These are phyloP conservation scores for Testicularia cyperi DNA, from an alignment of 1,284 basidiomycete genomes.

Conservation along the genomic window DNA sequence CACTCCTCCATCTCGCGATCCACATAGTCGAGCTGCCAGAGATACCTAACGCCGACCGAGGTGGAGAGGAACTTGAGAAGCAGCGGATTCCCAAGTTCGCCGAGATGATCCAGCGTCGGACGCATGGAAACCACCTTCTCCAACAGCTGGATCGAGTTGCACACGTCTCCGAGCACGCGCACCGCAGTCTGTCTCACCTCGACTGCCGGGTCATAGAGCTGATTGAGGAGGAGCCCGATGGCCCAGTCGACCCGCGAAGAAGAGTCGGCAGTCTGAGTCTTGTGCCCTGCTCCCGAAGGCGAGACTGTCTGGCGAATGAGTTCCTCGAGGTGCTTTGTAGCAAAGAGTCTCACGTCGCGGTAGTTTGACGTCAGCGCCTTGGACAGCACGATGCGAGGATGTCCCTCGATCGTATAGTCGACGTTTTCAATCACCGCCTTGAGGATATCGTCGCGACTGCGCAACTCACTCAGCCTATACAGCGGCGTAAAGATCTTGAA, in stretches of 20 bases:
- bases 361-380: constrained; percentile 75
- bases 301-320: constrained; percentile 49
- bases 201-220: constrained; percentile 86
- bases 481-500: constrained; percentile 91
- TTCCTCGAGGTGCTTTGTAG: constrained; percentile 80
- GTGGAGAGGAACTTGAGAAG: constrained; percentile 89
- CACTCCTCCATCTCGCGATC: constrained; percentile 92
- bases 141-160: constrained; percentile 77
- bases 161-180: constrained; percentile 83
- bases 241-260: constrained; percentile 56
- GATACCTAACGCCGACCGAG: constrained; percentile 84
- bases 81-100: constrained; percentile 84
- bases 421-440: constrained; percentile 87
- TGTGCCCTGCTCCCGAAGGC: too few relatives aligned
- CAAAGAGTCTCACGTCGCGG: constrained; percentile 69
- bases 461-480: constrained; percentile 87
- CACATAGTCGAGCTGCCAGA: constrained; percentile 88
- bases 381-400: constrained; percentile 69
- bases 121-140: constrained; percentile 91
- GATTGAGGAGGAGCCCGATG: constrained; percentile 75
- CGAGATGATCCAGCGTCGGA: constrained; percentile 90
- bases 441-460: constrained; percentile 86
- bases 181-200: constrained; percentile 89
- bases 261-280: too few relatives aligned
- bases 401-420: constrained; percentile 64